These are phyloP conservation scores for Cardamine resedifolia DNA, from an alignment of 345 rosid species.

Conservation along the genomic window DNA sequence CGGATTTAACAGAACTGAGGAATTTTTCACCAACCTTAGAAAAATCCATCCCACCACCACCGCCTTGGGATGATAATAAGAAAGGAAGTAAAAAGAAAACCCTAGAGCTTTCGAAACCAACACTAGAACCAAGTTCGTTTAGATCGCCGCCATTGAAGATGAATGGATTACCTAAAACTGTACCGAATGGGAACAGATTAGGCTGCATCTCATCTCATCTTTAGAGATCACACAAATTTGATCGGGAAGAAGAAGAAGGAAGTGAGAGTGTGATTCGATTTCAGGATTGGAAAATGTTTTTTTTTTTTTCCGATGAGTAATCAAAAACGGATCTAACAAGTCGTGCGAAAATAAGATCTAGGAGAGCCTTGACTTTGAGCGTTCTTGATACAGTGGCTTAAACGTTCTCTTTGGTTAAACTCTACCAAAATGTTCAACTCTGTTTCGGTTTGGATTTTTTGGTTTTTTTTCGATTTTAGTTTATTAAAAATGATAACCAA, in stretches of 20 bases:
- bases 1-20: constrained; percentile 91
- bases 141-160: constrained; percentile 54
- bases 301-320: background rate
- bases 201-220: constrained; percentile 71
- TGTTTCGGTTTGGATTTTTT: no score
- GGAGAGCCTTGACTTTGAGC: background rate
- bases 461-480: no score
- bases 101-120: constrained; percentile 76
- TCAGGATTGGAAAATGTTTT: background rate
- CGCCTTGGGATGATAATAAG: constrained; percentile 69
- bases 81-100: constrained; percentile 82
- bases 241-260: constrained; percentile 20
- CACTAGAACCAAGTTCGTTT: constrained; percentile 45
- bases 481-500: no score
- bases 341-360: background rate
- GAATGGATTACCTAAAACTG: constrained; percentile 60
- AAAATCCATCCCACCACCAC: constrained; percentile 69
- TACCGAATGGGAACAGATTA: constrained; percentile 63
- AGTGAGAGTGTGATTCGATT: background rate
- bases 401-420: background rate
- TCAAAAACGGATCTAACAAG: background rate
- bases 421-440: no score
- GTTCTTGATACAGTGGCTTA: background rate
- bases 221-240: background rate
- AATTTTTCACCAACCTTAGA: constrained; percentile 91